phyloP scores from a whole-genome alignment of 164 flowering plant genomes.

The Liriodendron chinense region DNA sequence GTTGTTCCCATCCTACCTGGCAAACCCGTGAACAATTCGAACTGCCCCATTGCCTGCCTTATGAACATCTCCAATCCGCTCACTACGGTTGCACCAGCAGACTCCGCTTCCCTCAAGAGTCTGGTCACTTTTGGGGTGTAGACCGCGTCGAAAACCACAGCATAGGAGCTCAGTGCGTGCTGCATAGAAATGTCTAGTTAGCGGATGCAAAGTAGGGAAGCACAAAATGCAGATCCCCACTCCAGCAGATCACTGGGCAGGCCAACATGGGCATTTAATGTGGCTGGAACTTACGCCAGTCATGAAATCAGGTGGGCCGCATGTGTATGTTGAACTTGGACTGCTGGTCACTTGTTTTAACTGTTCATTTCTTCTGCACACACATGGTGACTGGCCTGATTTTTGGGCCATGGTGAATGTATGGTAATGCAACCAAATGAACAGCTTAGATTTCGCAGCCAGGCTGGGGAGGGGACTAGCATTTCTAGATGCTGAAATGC shows the following conservation, averaged over 20 bases:
- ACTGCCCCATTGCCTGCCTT: constrained; percentile 89
- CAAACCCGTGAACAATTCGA: constrained; percentile 83
- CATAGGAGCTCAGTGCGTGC: constrained; percentile 61
- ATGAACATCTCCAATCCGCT: constrained; percentile 89
- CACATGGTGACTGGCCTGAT: no score
- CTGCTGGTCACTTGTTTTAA: not conserved
- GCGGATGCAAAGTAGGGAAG: not conserved
- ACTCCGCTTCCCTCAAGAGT: constrained; percentile 81
- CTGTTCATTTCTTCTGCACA: no score
- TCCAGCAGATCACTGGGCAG: not conserved
- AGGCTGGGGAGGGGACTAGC: no score
- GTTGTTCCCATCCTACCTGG: constrained; percentile 52
- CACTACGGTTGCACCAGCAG: constrained; percentile 67
- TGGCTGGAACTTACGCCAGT: not conserved
- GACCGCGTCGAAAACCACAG: constrained; percentile 88
- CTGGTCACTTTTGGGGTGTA: constrained; percentile 92
- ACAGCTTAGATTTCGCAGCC: no score
- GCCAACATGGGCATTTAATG: no score
- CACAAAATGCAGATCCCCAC: not conserved
- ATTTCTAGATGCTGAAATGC: not conserved
- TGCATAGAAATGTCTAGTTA: constrained; percentile 25
- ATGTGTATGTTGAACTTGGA: not conserved
- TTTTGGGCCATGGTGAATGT: not conserved
- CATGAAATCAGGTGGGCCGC: not conserved
- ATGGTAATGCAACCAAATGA: not conserved